phyloP scores from a whole-genome alignment of 2,329 filamentous ascomycete species.

The Hyphodiscus sp. region DNA sequence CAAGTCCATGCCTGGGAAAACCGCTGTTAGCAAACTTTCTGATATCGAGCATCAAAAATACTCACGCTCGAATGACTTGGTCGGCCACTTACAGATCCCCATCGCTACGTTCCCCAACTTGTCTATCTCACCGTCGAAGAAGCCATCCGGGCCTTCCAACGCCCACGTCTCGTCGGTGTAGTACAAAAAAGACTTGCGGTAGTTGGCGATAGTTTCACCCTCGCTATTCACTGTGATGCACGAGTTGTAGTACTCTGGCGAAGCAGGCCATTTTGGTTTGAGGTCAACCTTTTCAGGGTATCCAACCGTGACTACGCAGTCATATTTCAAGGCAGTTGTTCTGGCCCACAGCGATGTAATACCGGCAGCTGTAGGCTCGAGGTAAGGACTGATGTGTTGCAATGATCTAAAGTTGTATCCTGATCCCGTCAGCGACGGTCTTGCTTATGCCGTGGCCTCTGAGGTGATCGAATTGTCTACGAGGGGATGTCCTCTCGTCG shows the following conservation, averaged over 20 bases:
- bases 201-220: slow-evolving; percentile 55
- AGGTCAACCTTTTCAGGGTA: slow-evolving; percentile 66
- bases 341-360: slow-evolving; percentile 67
- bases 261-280: slow-evolving; percentile 40
- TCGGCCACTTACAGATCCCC: slow-evolving; percentile 48
- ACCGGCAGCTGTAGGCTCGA: slow-evolving; percentile 61
- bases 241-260: slow-evolving; percentile 49
- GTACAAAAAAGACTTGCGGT: slow-evolving; percentile 54
- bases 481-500: neutral
- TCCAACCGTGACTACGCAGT: slow-evolving; percentile 63
- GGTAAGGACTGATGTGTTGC: slow-evolving; percentile 58
- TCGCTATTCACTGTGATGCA: slow-evolving; percentile 49
- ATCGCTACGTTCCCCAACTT: slow-evolving; percentile 47
- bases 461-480: neutral
- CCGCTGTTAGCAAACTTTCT: neutral
- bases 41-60: slow-evolving; percentile 1
- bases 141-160: slow-evolving; percentile 45
- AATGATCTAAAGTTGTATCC: slow-evolving; percentile 72
- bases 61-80: slow-evolving; percentile 6
- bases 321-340: slow-evolving; percentile 56
- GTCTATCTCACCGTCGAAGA: slow-evolving; percentile 39
- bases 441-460: no score
- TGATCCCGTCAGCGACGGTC: slow-evolving; percentile 6
- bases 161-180: slow-evolving; percentile 58
- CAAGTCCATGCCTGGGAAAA: slow-evolving; percentile 48